Evolutionary conservation across 2,329 filamentous ascomycete genomes (phyloP).

Genomic region (Alternaria atra): DNA sequence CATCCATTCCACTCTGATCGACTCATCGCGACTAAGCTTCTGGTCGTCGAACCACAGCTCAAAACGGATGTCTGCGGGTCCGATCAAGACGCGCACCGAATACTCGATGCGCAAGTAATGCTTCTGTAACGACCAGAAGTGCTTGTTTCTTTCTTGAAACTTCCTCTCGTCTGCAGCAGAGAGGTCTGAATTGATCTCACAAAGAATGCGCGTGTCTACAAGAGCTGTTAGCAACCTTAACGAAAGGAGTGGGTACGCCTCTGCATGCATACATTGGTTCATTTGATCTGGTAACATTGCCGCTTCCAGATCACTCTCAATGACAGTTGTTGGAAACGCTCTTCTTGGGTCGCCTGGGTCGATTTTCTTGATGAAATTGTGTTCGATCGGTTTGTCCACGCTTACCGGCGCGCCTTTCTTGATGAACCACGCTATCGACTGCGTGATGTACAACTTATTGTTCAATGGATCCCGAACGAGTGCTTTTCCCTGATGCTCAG

Average conservation of each 20-base stretch:
- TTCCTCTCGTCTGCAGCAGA: conserved; percentile 40
- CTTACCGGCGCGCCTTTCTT: conserved; percentile 46
- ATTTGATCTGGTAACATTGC: conserved; percentile 39
- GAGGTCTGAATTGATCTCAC: conserved; percentile 48
- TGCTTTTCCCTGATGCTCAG: conserved; percentile 37
- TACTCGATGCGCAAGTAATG: conserved; percentile 49
- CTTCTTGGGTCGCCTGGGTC: conserved; percentile 42
- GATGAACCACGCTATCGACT: conserved; percentile 52
- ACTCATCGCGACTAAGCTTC: conserved; percentile 46
- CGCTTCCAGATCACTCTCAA: conserved; percentile 40
- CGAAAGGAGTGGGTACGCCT: not conserved
- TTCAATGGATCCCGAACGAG: conserved; percentile 43
- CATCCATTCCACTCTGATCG: conserved; percentile 49
- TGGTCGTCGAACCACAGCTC: conserved; percentile 51
- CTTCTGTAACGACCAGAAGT: conserved; percentile 47
- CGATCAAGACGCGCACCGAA: conserved; percentile 50
- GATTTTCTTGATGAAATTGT: conserved; percentile 47
- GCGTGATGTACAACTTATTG: conserved; percentile 47
- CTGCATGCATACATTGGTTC: conserved; percentile 29
- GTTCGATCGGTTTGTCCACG: conserved; percentile 44
- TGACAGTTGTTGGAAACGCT: conserved; percentile 45
- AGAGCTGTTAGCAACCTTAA: not conserved
- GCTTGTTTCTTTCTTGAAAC: conserved; percentile 49
- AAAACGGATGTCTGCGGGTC: conserved; percentile 51
- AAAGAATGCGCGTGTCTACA: conserved; percentile 44